These are phyloP conservation scores for Ophiosphaerella narmari DNA, from an alignment of 2,329 filamentous ascomycete genomes.

Conservation along the genomic window DNA sequence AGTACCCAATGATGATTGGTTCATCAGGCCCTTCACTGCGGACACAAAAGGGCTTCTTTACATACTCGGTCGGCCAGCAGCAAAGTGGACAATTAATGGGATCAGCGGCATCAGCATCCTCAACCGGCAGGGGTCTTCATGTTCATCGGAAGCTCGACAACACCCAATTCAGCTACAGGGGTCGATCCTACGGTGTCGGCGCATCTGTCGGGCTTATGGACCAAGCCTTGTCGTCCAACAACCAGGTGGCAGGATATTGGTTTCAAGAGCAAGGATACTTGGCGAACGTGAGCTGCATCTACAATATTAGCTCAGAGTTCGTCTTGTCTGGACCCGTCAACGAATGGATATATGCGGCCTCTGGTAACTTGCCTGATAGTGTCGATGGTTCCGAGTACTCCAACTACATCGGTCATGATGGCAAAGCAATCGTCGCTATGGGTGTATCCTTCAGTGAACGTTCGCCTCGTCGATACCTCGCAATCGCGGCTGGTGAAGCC, in stretches of 20 bases:
- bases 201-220: constrained; percentile 43
- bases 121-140: constrained; percentile 13
- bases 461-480: constrained; percentile 32
- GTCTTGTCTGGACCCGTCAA: constrained; percentile 21
- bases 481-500: constrained; percentile 36
- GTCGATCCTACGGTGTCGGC: constrained; percentile 51
- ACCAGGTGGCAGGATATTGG: constrained; percentile 30
- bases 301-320: constrained; percentile 45
- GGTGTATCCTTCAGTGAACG: constrained; percentile 32
- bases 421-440: constrained; percentile 38
- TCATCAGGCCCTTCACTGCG: constrained; percentile 28
- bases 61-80: constrained; percentile 31
- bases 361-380: constrained; percentile 29
- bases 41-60: constrained; percentile 31
- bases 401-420: constrained; percentile 37
- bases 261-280: constrained; percentile 44
- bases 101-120: constrained; percentile 29
- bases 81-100: constrained; percentile 29
- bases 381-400: constrained; percentile 31
- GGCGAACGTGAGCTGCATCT: constrained; percentile 41
- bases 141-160: constrained; percentile 35
- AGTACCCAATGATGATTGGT: constrained; percentile 34
- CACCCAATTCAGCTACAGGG: constrained; percentile 32
- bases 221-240: constrained; percentile 17
- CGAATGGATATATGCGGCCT: constrained; percentile 32